Base-by-base conservation (phyloP, 768 basidiomycete species). In the Collybia sordida region DNA sequence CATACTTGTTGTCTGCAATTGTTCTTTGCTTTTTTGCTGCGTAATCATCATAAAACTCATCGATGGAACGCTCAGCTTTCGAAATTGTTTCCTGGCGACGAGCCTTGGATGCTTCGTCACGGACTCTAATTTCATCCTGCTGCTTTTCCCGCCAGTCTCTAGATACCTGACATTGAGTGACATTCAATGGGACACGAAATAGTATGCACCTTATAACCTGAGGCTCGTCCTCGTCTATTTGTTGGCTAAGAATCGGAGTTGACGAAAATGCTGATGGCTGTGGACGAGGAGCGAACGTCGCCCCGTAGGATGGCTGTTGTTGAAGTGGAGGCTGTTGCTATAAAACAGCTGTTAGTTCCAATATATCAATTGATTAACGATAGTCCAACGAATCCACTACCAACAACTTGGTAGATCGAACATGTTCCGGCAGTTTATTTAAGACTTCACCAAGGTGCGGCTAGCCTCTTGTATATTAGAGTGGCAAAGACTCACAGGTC, bases 1-100 rank as follows among this genome's bases (percentile, higher is more conserved):
- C 85, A 59, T 53, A 97, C 96, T 99, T 98, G 81, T 98, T 99
- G 67, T 95, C 88, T 40, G 88, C 78, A 59, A 99, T 97, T 57
- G 85, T 85, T 65, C 82, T 81, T 72, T 94, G 91, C 71, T 95
- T 96, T 76, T 91, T 90, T 51, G 77, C 76, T 28, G 90, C 81
- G 64, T 98, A 93, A 44, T 87, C 81, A 63, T 90, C 88, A 61
- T 95, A 95, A 66, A 94, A 95, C 56, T 88, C 84, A 69, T 95
- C 93, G 54, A 96, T 93, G 36, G 87, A 75, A 55, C 82, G 79
- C 63, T 94, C 91, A 17, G 95, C 95, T 63, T 83, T 89, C 40
- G 79, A 75, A 57, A 94, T 85, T 25, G 85, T 90, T 56, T 93
- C 92, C 58, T 91, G 86, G 58, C 88, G 85, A 63, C 82, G 86